Conservation (phyloP, 164 flowering plant species). For the Echeveria elegans region DNA sequence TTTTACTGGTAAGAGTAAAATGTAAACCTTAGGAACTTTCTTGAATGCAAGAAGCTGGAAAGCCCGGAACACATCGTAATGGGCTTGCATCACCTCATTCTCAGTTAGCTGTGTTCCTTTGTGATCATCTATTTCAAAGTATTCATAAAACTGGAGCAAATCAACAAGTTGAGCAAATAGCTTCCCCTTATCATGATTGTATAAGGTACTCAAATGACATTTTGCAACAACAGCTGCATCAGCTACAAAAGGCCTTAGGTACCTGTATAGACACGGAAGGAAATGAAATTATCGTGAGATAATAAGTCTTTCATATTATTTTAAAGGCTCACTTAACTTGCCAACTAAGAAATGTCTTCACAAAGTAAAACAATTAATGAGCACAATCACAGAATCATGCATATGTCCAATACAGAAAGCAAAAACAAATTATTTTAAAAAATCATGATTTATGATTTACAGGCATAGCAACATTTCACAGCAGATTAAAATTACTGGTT, state of each 20-base stretch:
- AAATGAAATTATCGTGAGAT: neutral
- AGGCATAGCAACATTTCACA: neutral
- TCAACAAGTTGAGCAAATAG: conserved; percentile 93
- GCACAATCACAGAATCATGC: neutral
- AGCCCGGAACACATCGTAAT: conserved; percentile 76
- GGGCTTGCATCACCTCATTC: conserved; percentile 80
- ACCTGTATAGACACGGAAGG: conserved; percentile 33
- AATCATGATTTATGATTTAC: neutral
- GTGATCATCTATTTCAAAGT: conserved; percentile 91
- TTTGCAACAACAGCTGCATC: conserved; percentile 93
- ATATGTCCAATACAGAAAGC: neutral
- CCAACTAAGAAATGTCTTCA: neutral
- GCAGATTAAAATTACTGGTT: neutral
- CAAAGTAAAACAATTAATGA: neutral
- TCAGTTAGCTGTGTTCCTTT: conserved; percentile 76
- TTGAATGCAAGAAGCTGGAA: conserved; percentile 88
- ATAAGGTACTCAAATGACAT: conserved; percentile 87
- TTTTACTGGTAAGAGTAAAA: neutral
- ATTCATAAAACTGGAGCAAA: conserved; percentile 88
- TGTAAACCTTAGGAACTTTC: conserved; percentile 80
- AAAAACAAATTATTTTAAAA: neutral
- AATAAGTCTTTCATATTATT: neutral
- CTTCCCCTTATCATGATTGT: conserved; percentile 76
- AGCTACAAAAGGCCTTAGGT: conserved; percentile 73
- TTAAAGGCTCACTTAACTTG: neutral